Conservation (phyloP, 495 filamentous ascomycete species). For the Xylaria grammica region DNA sequence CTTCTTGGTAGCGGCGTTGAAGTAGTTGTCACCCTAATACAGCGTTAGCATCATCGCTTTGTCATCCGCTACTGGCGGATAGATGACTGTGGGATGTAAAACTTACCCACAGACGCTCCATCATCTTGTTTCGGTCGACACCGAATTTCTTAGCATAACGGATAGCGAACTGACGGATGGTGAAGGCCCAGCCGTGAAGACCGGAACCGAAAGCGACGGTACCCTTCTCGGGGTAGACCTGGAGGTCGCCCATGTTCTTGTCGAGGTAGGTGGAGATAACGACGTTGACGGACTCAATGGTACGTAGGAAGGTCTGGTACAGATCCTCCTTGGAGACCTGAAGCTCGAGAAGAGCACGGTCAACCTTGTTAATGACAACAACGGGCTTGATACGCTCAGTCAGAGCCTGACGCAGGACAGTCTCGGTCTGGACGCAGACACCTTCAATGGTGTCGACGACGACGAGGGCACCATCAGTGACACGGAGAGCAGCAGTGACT, state of each 20-base stretch:
- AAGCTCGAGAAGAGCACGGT: constrained; percentile 97
- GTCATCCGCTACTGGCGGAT: background rate
- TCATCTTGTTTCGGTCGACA: constrained; percentile 99
- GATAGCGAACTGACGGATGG: constrained; percentile 94
- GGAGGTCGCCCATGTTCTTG: constrained; percentile 94
- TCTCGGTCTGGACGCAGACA: constrained; percentile 99
- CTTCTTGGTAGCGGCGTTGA: constrained; percentile 99
- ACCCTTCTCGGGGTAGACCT: constrained; percentile 95
- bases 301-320: constrained; percentile 99
- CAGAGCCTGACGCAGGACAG: constrained; percentile 97
- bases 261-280: constrained; percentile 99
- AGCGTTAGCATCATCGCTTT: constrained; percentile 19
- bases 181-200: constrained; percentile 99
- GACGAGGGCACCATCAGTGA: constrained; percentile 98
- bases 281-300: constrained; percentile 99
- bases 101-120: constrained; percentile 97
- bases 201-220: constrained; percentile 99
- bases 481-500: constrained; percentile 98
- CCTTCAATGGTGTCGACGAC: constrained; percentile 99
- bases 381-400: constrained; percentile 99
- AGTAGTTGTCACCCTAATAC: constrained; percentile 93
- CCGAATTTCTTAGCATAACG: constrained; percentile 99
- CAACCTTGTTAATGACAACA: constrained; percentile 99
- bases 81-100: background rate
- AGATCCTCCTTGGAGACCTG: constrained; percentile 98